Base-by-base conservation (phyloP, 2,329 filamentous ascomycete genomes). In the Aspergillus caelatus region DNA sequence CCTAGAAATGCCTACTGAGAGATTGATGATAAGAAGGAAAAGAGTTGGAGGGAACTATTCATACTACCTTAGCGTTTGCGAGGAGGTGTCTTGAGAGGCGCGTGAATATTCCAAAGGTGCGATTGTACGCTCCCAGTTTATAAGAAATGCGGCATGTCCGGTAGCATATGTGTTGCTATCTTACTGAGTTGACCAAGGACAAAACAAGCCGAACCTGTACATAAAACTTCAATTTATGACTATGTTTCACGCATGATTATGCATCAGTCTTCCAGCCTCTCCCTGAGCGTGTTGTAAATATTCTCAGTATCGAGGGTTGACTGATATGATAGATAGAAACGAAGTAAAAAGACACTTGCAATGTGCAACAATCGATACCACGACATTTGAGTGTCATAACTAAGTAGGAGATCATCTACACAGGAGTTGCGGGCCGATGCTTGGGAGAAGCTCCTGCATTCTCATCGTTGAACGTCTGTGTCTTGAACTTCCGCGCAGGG, bases 401-500 rank as follows among this genome's bases (percentile, higher is more conserved):
- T 14, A 9, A 52, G 12, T 4, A 26, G 46, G 28, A 32, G 28
- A 34, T 21, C 19, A 52, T 34, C 28, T 7, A 48, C 23, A 26
- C 45, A 32, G 28, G 16, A 5, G 16, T 52, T 16, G 48, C 4
- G 19, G 28, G 4, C 28, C 9, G 19, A 7, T 28, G 36, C 34
- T 34, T 34, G n/a, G 32, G 32, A 41, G 34, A 23, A 21, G 19
- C 9, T 26, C 19, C 10, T 7, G 4, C 9, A 46, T 9, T 46
- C 45, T 39, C 50, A 26, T 48, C 28, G 19, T 5, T 12, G 11
- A 21, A 41, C 11, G n/a, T 45, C 74, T 73, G 75, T 4, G 58
- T 23, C 50, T 61, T 68, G 56, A 75, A 77, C 34, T 67, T n/a
- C 23, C 69, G 64, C 19, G 72, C 65, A 9, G 66, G 58, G 8